Evolutionary conservation across 495 filamentous ascomycete species (phyloP).

Genomic region (Xylaria venustula): DNA sequence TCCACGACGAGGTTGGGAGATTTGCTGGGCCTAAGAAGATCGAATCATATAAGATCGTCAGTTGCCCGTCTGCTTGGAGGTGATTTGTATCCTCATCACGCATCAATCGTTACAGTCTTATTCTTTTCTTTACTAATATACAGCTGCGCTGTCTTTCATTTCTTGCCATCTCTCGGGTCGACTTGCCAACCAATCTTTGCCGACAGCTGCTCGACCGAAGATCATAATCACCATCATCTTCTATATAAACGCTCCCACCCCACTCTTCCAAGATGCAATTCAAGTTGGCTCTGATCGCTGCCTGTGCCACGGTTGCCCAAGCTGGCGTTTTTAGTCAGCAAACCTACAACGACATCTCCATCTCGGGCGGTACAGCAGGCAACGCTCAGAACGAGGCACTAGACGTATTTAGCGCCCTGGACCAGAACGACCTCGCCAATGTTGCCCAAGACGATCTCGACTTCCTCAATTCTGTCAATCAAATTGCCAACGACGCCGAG

Average conservation of each 20-base stretch:
- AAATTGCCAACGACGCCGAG: constrained; percentile 40
- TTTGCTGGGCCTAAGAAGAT: constrained; percentile 24
- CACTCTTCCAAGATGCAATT: constrained; percentile 28
- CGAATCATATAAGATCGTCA: constrained; percentile 27
- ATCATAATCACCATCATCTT: constrained; percentile 1
- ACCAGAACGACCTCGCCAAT: constrained; percentile 34
- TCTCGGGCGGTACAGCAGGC: constrained; percentile 43
- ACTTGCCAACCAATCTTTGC: constrained; percentile 10
- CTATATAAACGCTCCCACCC: not conserved
- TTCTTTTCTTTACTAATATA: not conserved
- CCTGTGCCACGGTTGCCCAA: constrained; percentile 20
- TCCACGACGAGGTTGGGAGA: constrained; percentile 14
- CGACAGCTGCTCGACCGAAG: constrained; percentile 16
- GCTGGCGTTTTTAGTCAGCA: constrained; percentile 30
- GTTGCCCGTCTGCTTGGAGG: constrained; percentile 10
- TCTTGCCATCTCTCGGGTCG: constrained; percentile 23
- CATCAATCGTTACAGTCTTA: constrained; percentile 26
- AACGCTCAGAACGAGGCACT: constrained; percentile 42
- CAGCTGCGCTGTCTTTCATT: constrained; percentile 34
- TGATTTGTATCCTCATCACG: constrained; percentile 26
- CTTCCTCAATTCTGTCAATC: constrained; percentile 39
- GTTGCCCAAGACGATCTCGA: constrained; percentile 36
- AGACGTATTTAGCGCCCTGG: constrained; percentile 32
- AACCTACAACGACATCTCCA: constrained; percentile 33
- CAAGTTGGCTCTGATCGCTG: constrained; percentile 24